Conservation (phyloP, 371 early-diverging fungal genomes). For the Zancudomyces culisetae region DNA sequence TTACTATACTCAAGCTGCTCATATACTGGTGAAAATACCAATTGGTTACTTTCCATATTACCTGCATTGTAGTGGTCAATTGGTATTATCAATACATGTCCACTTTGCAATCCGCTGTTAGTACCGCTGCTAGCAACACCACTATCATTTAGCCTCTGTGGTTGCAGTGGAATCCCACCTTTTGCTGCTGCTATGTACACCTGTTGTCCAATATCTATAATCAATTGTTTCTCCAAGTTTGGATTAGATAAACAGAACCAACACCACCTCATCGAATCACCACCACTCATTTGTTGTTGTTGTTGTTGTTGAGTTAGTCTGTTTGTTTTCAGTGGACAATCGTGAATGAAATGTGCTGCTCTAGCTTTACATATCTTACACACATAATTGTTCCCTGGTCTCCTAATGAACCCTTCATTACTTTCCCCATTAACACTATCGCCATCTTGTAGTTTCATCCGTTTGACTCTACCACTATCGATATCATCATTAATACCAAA, state of each 20-base stretch:
- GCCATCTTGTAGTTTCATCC: neutral
- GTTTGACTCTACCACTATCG: no score
- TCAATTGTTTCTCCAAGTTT: constrained; percentile 36
- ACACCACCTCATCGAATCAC: constrained; percentile 19
- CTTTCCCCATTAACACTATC: neutral
- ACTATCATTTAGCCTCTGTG: neutral
- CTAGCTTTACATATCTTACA: constrained; percentile 30
- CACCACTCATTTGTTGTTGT: constrained; percentile 5
- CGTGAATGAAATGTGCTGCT: constrained; percentile 29
- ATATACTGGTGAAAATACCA: no score
- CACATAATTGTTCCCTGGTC: constrained; percentile 27
- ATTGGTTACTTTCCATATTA: no score
- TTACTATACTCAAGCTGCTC: no score
- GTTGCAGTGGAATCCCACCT: constrained; percentile 23
- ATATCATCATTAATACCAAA: no score
- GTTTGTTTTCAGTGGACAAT: constrained; percentile 43
- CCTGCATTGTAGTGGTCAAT: constrained; percentile 30
- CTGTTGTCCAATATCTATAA: constrained; percentile 31
- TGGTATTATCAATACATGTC: constrained; percentile 37
- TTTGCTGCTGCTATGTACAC: constrained; percentile 37
- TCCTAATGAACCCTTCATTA: constrained; percentile 6
- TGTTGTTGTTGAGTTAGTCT: constrained; percentile 28
- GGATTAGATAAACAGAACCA: constrained; percentile 52
- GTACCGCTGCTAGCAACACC: constrained; percentile 6
- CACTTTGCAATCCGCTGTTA: no score